Evolutionary conservation across 495 filamentous ascomycete genomes (phyloP).

Genomic region (Ascobolus immersus): DNA sequence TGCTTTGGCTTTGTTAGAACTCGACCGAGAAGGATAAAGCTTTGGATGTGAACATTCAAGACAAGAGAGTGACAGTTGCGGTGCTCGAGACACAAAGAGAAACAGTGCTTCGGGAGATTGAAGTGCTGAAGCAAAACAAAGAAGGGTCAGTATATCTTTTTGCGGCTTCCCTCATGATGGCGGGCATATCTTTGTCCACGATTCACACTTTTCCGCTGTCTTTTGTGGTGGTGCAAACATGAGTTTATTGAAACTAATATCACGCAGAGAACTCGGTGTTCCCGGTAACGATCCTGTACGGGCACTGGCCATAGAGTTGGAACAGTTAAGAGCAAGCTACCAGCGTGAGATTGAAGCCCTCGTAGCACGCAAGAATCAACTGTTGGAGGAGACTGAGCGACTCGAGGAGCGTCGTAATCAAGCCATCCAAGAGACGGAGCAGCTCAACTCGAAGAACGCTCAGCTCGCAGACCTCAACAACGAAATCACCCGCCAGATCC

Average conservation of each 20-base stretch:
- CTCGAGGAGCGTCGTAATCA: slow-evolving; percentile 65
- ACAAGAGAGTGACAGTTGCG: slow-evolving; percentile 93
- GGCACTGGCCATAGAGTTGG: slow-evolving; percentile 67
- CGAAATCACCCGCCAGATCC: slow-evolving; percentile 77
- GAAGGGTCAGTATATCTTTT: slow-evolving; percentile 24
- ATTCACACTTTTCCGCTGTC: no score
- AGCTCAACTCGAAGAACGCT: slow-evolving; percentile 74
- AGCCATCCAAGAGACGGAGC: slow-evolving; percentile 82
- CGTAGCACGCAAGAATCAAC: slow-evolving; percentile 52
- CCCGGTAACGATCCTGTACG: slow-evolving; percentile 35
- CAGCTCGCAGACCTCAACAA: slow-evolving; percentile 87
- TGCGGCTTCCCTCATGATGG: no score
- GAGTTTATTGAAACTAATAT: no score
- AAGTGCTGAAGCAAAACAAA: slow-evolving; percentile 60
- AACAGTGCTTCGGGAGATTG: slow-evolving; percentile 76
- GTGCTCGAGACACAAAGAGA: slow-evolving; percentile 83
- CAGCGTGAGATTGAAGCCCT: slow-evolving; percentile 57
- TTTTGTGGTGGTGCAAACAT: no score
- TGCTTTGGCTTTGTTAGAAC: no score
- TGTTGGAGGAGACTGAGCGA: slow-evolving; percentile 56
- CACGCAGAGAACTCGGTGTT: not conserved
- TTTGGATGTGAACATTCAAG: slow-evolving; percentile 50
- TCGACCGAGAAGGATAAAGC: slow-evolving; percentile 50
- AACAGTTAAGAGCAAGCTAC: slow-evolving; percentile 59
- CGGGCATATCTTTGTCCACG: no score